These are phyloP conservation scores for Nelumbo lutea DNA, from an alignment of 164 flowering plant genomes.

Conservation along the genomic window DNA sequence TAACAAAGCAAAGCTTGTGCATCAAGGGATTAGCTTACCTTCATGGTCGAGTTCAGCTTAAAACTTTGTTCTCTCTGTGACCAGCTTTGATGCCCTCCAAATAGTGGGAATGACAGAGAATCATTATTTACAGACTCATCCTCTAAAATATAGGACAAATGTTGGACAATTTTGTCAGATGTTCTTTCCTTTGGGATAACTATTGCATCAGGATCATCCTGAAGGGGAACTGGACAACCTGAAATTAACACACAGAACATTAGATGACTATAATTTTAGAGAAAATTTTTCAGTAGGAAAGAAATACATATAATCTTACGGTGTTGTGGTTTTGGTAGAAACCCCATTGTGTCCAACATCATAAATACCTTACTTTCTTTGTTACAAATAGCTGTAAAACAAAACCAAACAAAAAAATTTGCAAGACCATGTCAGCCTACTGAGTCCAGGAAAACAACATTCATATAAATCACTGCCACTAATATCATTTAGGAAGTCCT, in stretches of 20 bases:
- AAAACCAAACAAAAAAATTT: slow-evolving; percentile 1
- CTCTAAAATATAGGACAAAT: slow-evolving; percentile 55
- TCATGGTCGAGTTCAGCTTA: slow-evolving; percentile 63
- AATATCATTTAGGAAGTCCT: no score
- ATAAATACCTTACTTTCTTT: slow-evolving; percentile 70
- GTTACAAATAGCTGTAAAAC: slow-evolving; percentile 77
- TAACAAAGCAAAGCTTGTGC: background rate
- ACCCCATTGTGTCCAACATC: slow-evolving; percentile 62
- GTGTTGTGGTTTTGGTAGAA: slow-evolving; percentile 65
- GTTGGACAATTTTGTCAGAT: slow-evolving; percentile 45
- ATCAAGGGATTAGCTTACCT: slow-evolving; percentile 39
- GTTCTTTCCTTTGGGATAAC: slow-evolving; percentile 64
- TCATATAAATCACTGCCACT: background rate
- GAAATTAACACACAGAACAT: slow-evolving; percentile 13
- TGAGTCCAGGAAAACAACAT: background rate
- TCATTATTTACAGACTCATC: slow-evolving; percentile 37
- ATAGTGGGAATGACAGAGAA: slow-evolving; percentile 54
- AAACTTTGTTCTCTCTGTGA: slow-evolving; percentile 71
- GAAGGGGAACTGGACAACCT: slow-evolving; percentile 88
- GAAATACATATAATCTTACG: slow-evolving; percentile 46
- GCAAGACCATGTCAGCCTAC: slow-evolving; percentile 1
- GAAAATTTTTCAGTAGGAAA: background rate
- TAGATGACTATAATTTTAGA: background rate
- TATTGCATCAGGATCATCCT: slow-evolving; percentile 55
- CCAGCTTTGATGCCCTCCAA: slow-evolving; percentile 93